Base-by-base conservation (phyloP, 2,329 filamentous ascomycete species). In the Neofusicoccum sp. region DNA sequence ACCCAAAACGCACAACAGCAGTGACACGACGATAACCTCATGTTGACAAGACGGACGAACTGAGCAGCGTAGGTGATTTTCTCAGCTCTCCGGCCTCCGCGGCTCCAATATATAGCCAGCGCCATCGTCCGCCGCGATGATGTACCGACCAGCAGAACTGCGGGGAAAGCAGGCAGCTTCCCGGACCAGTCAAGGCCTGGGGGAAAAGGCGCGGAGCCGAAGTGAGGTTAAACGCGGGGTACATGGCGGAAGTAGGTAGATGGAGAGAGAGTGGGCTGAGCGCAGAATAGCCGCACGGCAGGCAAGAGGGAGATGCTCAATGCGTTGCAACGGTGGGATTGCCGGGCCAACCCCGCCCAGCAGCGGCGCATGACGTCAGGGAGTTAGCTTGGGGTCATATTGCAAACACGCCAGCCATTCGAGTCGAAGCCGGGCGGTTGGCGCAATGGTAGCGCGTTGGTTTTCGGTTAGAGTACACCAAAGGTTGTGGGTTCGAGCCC, bases 401-500 rank as follows among this genome's bases (percentile, higher is more conserved):
- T 7, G 1, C 0, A 4, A 5, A 2, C 3, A 1, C 0, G 11
- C 24, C 7, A 0, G 3, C 0, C 6, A 41, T 3, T 4, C 11
- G 4, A 6, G 5, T 33, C 2, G 24, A 58, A 11, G 2, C 14
- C 40, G 59, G 59, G 59, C 49, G 61, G 48, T 67, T 67, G 64
- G 65, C 65, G 65, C 65, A 67, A 67, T 67, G 65, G 65, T 67
- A 67, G 65, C 65, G 65, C 65, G 64, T 67, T 65, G 64, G 65
- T 67, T 67, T 67, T 67, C 65, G 65, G 65, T 61, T 9, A 1
- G 33, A 57, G 57, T 63, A 41, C 64, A 67, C 65, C 64, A 66
- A 67, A 67, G 65, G 65, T 67, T 67, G 65, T 64, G 65, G 65
- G 65, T 67, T 67, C 65, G 64, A 67, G 60, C 65, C 65, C 65